Evolutionary conservation across 1,284 basidiomycete genomes (phyloP).

Genomic region (Trametes pubescens): DNA sequence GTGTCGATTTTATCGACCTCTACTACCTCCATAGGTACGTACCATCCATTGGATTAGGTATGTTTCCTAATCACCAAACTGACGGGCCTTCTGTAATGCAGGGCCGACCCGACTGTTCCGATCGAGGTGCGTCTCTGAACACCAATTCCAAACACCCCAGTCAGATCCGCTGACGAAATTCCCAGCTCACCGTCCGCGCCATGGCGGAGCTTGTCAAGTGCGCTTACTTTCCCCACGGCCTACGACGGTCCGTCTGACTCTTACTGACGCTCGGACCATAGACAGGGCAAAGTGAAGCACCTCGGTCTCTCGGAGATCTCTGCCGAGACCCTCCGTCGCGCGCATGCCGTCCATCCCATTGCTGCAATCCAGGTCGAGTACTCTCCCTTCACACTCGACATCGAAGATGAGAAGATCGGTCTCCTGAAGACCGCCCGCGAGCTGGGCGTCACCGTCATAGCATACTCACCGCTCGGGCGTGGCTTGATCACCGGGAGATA

Average conservation of each 20-base stretch:
- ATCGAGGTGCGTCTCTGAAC: constrained; percentile 49
- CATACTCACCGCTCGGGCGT: constrained; percentile 70
- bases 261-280: constrained; percentile 23
- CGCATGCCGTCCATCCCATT: constrained; percentile 67
- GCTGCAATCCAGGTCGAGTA: constrained; percentile 71
- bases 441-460: constrained; percentile 61
- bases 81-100: constrained; percentile 26
- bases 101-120: constrained; percentile 52
- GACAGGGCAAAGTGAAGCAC: constrained; percentile 67
- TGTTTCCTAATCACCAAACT: background rate
- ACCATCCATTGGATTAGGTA: background rate
- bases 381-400: constrained; percentile 66
- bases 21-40: constrained; percentile 53
- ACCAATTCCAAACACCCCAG: background rate
- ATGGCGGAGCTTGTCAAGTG: constrained; percentile 65
- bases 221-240: background rate
- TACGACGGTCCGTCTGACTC: background rate
- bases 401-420: constrained; percentile 56
- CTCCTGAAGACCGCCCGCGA: constrained; percentile 59
- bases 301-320: constrained; percentile 73
- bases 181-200: constrained; percentile 52
- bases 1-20: constrained; percentile 54
- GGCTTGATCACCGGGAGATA: constrained; percentile 68
- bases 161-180: background rate
- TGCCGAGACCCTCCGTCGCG: constrained; percentile 65